phyloP scores from a whole-genome alignment of 2,329 filamentous ascomycete species.

The Colletotrichum neosansevieriae region DNA sequence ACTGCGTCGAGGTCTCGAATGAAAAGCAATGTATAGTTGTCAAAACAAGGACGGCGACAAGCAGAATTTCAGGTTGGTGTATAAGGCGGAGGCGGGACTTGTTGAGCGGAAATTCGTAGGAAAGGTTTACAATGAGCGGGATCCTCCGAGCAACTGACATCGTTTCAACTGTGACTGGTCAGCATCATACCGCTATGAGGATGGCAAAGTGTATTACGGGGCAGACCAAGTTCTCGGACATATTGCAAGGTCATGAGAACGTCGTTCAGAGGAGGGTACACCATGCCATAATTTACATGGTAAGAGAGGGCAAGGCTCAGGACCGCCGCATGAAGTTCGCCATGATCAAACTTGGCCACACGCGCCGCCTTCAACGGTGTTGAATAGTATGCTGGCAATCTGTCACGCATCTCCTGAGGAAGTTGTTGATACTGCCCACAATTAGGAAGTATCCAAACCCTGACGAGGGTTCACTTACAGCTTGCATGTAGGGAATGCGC shows the following conservation, averaged over 20 bases:
- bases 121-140: conserved; percentile 60
- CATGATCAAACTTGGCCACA: conserved; percentile 57
- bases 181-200: not conserved
- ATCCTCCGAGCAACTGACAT: conserved; percentile 67
- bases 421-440: conserved; percentile 63
- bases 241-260: conserved; percentile 77
- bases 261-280: conserved; percentile 79
- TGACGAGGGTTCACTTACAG: conserved; percentile 58
- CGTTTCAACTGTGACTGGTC: conserved; percentile 40
- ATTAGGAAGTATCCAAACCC: not conserved
- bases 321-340: conserved; percentile 74
- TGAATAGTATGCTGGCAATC: conserved; percentile 73
- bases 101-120: conserved; percentile 69
- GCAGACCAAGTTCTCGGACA: conserved; percentile 78
- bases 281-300: conserved; percentile 74
- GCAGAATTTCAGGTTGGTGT: conserved; percentile 79
- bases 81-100: conserved; percentile 60
- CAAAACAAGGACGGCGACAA: conserved; percentile 79
- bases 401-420: conserved; percentile 73
- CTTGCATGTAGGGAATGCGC: conserved; percentile 78
- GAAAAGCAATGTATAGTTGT: conserved; percentile 85
- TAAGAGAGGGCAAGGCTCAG: conserved; percentile 74
- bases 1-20: conserved; percentile 69
- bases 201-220: conserved; percentile 63
- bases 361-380: conserved; percentile 66